These are phyloP conservation scores for Allium cepa DNA, from an alignment of 106 monocot genomes.

Conservation along the genomic window DNA sequence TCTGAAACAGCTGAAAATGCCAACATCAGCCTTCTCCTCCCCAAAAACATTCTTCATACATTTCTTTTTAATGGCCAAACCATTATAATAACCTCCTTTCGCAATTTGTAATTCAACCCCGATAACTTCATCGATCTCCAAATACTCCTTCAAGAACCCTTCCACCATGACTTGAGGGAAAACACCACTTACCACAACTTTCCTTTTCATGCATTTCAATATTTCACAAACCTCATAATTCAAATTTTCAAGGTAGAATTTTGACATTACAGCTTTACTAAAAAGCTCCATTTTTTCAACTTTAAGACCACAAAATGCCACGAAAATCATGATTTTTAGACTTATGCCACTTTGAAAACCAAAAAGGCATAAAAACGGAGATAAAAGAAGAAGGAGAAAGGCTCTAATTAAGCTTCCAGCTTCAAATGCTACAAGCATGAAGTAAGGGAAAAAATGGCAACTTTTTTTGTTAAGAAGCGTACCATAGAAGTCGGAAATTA, in stretches of 20 bases:
- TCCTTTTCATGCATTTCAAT: conserved; percentile 20
- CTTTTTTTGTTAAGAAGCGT: conserved; percentile 34
- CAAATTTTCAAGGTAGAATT: conserved; percentile 60
- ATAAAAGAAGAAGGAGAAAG: conserved; percentile 39
- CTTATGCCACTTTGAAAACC: conserved; percentile 14
- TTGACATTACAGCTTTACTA: conserved; percentile 53
- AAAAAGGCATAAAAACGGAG: conserved; percentile 38
- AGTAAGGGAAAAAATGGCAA: conserved; percentile 52
- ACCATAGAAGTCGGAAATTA: conserved; percentile 27
- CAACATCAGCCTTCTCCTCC: conserved; percentile 32
- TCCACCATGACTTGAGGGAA: conserved; percentile 68
- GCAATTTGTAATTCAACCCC: conserved; percentile 36
- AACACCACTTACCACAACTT: conserved; percentile 25
- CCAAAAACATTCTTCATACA: conserved; percentile 23
- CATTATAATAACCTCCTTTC: conserved; percentile 32
- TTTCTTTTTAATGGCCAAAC: conserved; percentile 22
- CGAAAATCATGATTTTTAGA: conserved; percentile 50
- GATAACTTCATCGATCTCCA: conserved; percentile 27
- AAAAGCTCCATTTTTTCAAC: conserved; percentile 30
- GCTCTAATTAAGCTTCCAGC: conserved; percentile 55
- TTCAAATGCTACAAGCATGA: conserved; percentile 85
- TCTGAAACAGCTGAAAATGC: conserved; percentile 22
- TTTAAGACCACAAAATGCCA: conserved; percentile 57
- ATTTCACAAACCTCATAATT: conserved; percentile 31
- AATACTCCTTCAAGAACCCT: conserved; percentile 55